Evolutionary conservation across 805 yeast species (phyloP).

Genomic region (Candida parachauliodes): DNA sequence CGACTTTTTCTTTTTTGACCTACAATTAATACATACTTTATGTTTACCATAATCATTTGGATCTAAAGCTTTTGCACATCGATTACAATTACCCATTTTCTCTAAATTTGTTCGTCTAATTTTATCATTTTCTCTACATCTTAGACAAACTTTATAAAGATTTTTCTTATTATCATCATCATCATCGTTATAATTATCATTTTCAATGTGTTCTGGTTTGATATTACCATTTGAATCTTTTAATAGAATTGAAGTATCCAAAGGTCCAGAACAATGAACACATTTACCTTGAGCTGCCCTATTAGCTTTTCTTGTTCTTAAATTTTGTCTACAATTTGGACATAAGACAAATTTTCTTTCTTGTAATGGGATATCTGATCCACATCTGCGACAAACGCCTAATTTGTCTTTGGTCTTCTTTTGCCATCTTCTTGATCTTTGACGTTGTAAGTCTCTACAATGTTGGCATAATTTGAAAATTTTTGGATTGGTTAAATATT

Average conservation of each 20-base stretch:
- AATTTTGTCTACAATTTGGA: slow-evolving; percentile 52
- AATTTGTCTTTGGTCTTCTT: slow-evolving; percentile 53
- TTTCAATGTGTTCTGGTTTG: no score
- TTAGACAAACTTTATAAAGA: slow-evolving; percentile 58
- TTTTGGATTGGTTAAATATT: slow-evolving; percentile 37
- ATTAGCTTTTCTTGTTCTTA: slow-evolving; percentile 53
- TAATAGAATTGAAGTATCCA: slow-evolving; percentile 37
- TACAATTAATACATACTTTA: slow-evolving; percentile 55
- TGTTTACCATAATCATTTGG: slow-evolving; percentile 46
- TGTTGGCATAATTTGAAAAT: slow-evolving; percentile 57
- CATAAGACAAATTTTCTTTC: slow-evolving; percentile 55
- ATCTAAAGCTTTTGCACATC: slow-evolving; percentile 53
- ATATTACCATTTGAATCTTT: slow-evolving; percentile 19
- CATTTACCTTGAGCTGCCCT: slow-evolving; percentile 63
- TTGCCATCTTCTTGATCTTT: slow-evolving; percentile 64
- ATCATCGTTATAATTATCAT: background rate
- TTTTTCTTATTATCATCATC: slow-evolving; percentile 7
- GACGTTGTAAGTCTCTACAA: slow-evolving; percentile 62
- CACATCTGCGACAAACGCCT: slow-evolving; percentile 67
- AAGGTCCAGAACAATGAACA: slow-evolving; percentile 64
- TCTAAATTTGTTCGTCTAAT: slow-evolving; percentile 54
- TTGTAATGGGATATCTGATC: slow-evolving; percentile 48
- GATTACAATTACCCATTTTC: slow-evolving; percentile 55
- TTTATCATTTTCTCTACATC: slow-evolving; percentile 63
- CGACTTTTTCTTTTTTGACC: slow-evolving; percentile 49